These are phyloP conservation scores for Bondarzewia mesenterica DNA, from an alignment of 1,284 basidiomycete genomes.

Conservation along the genomic window DNA sequence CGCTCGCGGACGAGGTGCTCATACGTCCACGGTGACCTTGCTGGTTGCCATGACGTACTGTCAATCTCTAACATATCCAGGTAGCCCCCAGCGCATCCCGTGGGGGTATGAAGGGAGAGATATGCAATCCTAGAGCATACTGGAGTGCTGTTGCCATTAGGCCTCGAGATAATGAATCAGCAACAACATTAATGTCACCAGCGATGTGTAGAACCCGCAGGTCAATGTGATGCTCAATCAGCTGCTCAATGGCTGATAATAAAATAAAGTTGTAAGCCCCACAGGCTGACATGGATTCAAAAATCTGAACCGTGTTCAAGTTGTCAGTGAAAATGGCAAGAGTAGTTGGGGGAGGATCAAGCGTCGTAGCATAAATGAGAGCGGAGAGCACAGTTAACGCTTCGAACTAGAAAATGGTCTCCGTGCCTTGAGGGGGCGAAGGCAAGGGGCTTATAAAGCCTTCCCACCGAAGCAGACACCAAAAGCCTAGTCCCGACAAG, in stretches of 20 bases:
- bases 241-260: constrained; percentile 15
- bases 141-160: constrained; percentile 9
- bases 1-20: constrained; percentile 24
- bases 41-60: constrained; percentile 18
- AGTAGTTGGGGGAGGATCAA: constrained; percentile 11
- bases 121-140: constrained; percentile 13
- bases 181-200: constrained; percentile 16
- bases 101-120: constrained; percentile 18
- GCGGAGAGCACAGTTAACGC: too few species aligned
- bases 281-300: constrained; percentile 19
- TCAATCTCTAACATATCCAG: constrained; percentile 15
- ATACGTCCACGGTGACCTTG: constrained; percentile 21
- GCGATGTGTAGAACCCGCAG: constrained; percentile 20
- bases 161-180: constrained; percentile 18
- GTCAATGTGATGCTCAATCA: constrained; percentile 14
- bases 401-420: too few species aligned
- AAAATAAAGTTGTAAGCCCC: constrained; percentile 25
- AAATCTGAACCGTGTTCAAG: constrained; percentile 25
- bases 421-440: too few species aligned
- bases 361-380: too few species aligned
- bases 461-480: constrained; percentile 11
- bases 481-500: constrained; percentile 22
- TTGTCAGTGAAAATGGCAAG: constrained; percentile 24
- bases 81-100: constrained; percentile 18
- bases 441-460: constrained; percentile 17